phyloP scores from a whole-genome alignment of 2,329 filamentous ascomycete species.

The Erysiphe pulchra region DNA sequence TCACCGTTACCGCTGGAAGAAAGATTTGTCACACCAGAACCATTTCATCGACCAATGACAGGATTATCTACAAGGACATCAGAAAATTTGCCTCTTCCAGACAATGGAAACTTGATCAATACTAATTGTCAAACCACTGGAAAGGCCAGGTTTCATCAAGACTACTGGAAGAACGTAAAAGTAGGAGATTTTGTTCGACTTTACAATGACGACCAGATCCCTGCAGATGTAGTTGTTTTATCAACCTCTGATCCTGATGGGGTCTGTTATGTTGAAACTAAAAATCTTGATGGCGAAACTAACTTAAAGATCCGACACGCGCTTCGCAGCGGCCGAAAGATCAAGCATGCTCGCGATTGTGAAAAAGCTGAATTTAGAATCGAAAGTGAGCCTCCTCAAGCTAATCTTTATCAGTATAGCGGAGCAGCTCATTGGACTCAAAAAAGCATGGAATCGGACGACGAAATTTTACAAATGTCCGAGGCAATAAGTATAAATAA shows the following conservation, averaged over 20 bases:
- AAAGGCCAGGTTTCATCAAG: constrained; percentile 67
- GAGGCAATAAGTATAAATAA: constrained; percentile 94
- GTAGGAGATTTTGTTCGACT: constrained; percentile 92
- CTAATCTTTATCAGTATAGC: constrained; percentile 88
- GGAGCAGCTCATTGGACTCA: constrained; percentile 77
- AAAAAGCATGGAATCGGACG: constrained; percentile 34
- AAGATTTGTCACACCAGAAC: constrained; percentile 9
- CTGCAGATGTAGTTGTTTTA: constrained; percentile 75
- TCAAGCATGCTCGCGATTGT: constrained; percentile 80
- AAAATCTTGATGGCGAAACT: constrained; percentile 92
- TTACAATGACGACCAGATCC: constrained; percentile 88
- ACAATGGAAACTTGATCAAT: constrained; percentile 49
- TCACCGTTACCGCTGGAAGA: constrained; percentile 38
- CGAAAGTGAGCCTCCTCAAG: constrained; percentile 74
- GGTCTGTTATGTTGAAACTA: constrained; percentile 92
- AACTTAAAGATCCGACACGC: constrained; percentile 90
- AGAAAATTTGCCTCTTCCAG: constrained; percentile 15
- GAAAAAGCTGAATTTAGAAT: constrained; percentile 69
- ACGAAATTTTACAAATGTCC: constrained; percentile 49
- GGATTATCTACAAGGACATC: constrained; percentile 17
- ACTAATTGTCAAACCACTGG: constrained; percentile 35
- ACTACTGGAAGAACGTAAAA: constrained; percentile 83
- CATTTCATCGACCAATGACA: constrained; percentile 14
- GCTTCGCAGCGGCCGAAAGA: constrained; percentile 54
- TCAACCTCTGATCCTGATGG: constrained; percentile 86